Evolutionary conservation across 2,329 filamentous ascomycete genomes (phyloP).

Genomic region (Colletotrichum liaoningense): DNA sequence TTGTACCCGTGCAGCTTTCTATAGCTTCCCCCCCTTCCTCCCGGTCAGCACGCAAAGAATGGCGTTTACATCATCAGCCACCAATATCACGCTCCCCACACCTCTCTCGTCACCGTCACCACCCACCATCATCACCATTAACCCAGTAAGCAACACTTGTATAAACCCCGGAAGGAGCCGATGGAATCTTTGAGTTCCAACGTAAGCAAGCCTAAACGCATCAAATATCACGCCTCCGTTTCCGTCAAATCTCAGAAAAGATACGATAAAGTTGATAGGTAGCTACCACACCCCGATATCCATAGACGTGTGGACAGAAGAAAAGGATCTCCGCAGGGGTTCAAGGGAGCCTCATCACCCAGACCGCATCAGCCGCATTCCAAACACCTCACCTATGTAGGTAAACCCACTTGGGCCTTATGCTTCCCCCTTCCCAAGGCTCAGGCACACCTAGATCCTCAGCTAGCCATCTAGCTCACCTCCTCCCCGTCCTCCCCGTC

Average conservation of each 20-base stretch:
- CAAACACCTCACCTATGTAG: neutral
- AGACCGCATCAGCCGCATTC: constrained; percentile 13
- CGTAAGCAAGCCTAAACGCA: neutral
- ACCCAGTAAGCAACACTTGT: neutral
- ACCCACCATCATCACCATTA: neutral
- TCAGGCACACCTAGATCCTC: neutral
- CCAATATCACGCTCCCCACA: neutral
- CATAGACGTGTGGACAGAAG: no score
- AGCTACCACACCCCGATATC: no score
- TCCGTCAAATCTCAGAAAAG: neutral
- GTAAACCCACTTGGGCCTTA: neutral
- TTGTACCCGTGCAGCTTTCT: no score
- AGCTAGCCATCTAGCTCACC: neutral
- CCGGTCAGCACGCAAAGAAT: neutral
- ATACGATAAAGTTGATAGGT: neutral
- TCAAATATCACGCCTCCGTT: neutral
- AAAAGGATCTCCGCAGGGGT: constrained; percentile 10
- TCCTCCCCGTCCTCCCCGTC: neutral
- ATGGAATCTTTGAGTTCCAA: neutral
- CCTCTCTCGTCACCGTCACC: neutral
- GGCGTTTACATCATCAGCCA: neutral
- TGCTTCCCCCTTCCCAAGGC: neutral
- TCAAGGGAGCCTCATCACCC: constrained; percentile 17
- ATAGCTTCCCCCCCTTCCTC: no score
- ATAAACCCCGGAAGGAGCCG: neutral